These are phyloP conservation scores for Halenospora varia DNA, from an alignment of 495 filamentous ascomycete species.

Conservation along the genomic window DNA sequence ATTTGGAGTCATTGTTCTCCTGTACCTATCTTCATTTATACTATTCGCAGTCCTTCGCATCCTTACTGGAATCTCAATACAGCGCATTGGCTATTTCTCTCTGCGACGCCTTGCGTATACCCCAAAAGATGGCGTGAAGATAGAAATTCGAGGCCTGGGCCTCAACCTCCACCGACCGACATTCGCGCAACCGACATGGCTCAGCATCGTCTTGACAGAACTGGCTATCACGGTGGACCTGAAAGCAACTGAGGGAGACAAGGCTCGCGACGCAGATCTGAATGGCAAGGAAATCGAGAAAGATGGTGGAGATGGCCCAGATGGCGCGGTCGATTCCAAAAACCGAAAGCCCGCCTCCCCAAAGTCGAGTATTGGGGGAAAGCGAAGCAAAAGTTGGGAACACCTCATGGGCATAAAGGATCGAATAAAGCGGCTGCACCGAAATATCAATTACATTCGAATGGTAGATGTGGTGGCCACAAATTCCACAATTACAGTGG, in stretches of 20 bases:
- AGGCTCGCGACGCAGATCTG: constrained; percentile 18
- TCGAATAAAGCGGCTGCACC: constrained; percentile 77
- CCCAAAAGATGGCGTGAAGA: constrained; percentile 76
- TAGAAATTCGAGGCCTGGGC: constrained; percentile 87
- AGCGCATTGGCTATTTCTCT: constrained; percentile 88
- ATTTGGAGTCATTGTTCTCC: constrained; percentile 74
- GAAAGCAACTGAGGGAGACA: constrained; percentile 50
- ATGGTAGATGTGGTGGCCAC: constrained; percentile 87
- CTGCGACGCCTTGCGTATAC: constrained; percentile 85
- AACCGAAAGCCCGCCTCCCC: constrained; percentile 9
- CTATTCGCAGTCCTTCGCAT: constrained; percentile 91
- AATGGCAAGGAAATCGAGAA: constrained; percentile 16
- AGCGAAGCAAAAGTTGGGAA: constrained; percentile 74
- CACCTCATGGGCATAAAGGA: constrained; percentile 73
- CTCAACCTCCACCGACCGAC: constrained; percentile 87
- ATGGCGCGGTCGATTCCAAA: constrained; percentile 18
- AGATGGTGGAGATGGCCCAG: constrained; percentile 23
- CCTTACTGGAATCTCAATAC: constrained; percentile 90
- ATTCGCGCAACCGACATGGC: constrained; percentile 95
- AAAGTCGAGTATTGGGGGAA: constrained; percentile 6
- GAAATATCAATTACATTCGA: constrained; percentile 81
- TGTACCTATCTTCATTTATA: constrained; percentile 89
- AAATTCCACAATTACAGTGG: constrained; percentile 68
- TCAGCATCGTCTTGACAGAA: constrained; percentile 83
- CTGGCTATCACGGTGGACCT: constrained; percentile 80